Evolutionary conservation across 345 rosid genomes (phyloP), one percentile per base, ranked within the genome.

Genomic region (Euphorbia peplus): DNA sequence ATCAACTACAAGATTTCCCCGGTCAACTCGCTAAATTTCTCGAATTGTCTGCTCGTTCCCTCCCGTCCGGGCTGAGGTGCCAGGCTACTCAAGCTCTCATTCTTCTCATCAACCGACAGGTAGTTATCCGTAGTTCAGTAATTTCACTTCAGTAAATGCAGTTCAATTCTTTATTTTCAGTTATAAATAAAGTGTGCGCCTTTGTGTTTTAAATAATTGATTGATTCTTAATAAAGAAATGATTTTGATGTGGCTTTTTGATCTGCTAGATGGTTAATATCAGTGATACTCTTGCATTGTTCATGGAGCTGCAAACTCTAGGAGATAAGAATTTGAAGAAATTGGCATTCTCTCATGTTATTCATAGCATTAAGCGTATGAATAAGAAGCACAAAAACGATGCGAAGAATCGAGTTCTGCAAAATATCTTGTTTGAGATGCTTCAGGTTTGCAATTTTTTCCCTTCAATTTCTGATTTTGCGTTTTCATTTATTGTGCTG

Each of bases 31-130:
- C 86, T n/a, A 88, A 84, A 24, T 85, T 95, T 56, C 91, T 95
- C n/a, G 72, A 78, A 51, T 78, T 82, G 15, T 86, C 93, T 4
- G 89, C 93, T 6, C 53, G 80, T 29, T 78, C 84, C 3, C 75
- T 92, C 74, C 97, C 92, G 0, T 88, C 96, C 4, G 93, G 98
- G 16, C 92, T 92, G 42, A 81, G 99, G 54, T 82, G 81, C 76
- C 83, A 86, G 39, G 85, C 83, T 44, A 65, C 93, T 0, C 95
- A 91, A 75, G 97, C 98, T 3, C 78, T 95, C 16, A 83, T 87
- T 79, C 86, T 95, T 25, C 88, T 91, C 0, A 72, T 85, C 68
- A 92, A 91, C 70, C 74, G 93, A 57, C 76, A 91, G 86, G 97
- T 89, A 28, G 25, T 55, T 0, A n/a, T n/a, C n/a, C n/a, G n/a